These are phyloP conservation scores for Rhizophora apiculata DNA, from an alignment of 345 rosid genomes.

Conservation along the genomic window DNA sequence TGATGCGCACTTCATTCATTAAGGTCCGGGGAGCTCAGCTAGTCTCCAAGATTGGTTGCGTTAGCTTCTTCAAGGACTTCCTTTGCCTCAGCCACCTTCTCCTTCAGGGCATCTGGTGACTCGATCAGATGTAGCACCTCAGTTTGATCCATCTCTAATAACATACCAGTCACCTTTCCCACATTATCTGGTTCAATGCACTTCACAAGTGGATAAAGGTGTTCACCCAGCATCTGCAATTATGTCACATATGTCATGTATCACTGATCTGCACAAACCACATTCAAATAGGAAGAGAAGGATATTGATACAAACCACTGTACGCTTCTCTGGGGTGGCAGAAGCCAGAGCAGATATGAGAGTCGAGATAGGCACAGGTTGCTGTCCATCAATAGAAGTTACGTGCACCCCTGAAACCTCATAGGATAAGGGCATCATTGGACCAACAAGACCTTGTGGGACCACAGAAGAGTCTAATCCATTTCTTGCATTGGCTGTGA, in stretches of 20 bases:
- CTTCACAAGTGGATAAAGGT: constrained; percentile 63
- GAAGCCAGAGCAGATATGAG: constrained; percentile 56
- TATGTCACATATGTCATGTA: background rate
- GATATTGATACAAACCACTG: constrained; percentile 7
- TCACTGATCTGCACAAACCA: background rate
- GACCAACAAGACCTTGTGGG: constrained; percentile 39
- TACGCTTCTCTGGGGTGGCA: constrained; percentile 38
- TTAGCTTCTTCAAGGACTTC: constrained; percentile 48
- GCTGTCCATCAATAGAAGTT: constrained; percentile 25
- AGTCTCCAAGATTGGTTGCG: constrained; percentile 31
- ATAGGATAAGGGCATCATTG: constrained; percentile 38
- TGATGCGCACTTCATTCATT: constrained; percentile 20
- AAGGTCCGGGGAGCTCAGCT: constrained; percentile 27
- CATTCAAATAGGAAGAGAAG: background rate
- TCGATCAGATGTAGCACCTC: constrained; percentile 72
- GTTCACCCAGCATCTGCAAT: constrained; percentile 69
- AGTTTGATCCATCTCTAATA: constrained; percentile 72
- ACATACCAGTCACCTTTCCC: constrained; percentile 70
- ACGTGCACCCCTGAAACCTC: constrained; percentile 44
- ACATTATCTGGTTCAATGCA: constrained; percentile 50
- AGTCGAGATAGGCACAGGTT: constrained; percentile 34
- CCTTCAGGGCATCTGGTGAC: constrained; percentile 64
- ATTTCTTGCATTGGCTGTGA: constrained; percentile 38
- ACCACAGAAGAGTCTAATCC: constrained; percentile 37
- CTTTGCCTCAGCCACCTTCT: constrained; percentile 67